phyloP scores from a whole-genome alignment of 306 rosid species.

The Malus sylvestris region DNA sequence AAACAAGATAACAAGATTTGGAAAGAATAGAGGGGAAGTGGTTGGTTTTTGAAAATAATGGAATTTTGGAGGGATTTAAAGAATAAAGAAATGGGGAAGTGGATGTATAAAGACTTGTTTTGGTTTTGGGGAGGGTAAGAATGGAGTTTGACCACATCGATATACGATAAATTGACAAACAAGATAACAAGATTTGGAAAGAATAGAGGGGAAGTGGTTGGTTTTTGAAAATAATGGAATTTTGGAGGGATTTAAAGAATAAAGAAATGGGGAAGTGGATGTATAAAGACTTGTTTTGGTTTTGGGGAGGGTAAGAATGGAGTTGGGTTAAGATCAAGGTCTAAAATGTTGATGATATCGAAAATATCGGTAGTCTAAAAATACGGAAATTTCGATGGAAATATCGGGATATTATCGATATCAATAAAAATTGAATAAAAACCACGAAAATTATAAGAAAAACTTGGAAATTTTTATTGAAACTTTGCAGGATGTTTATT shows the following conservation, averaged over 20 bases:
- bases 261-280: neutral
- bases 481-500: no score
- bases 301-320: neutral
- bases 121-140: neutral
- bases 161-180: no score
- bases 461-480: no score
- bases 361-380: no score
- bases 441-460: no score
- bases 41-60: neutral
- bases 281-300: neutral
- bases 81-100: neutral
- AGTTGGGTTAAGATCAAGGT: neutral
- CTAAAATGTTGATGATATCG: no score
- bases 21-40: neutral
- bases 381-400: no score
- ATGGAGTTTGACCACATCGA: neutral
- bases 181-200: no score
- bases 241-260: neutral
- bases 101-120: neutral
- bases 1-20: no score
- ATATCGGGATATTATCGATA: no score
- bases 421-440: no score
- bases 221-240: neutral
- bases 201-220: neutral
- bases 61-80: neutral